Evolutionary conservation across 1,139 yeast genomes (phyloP).

Genomic region (Kluyveromyces marxianus): DNA sequence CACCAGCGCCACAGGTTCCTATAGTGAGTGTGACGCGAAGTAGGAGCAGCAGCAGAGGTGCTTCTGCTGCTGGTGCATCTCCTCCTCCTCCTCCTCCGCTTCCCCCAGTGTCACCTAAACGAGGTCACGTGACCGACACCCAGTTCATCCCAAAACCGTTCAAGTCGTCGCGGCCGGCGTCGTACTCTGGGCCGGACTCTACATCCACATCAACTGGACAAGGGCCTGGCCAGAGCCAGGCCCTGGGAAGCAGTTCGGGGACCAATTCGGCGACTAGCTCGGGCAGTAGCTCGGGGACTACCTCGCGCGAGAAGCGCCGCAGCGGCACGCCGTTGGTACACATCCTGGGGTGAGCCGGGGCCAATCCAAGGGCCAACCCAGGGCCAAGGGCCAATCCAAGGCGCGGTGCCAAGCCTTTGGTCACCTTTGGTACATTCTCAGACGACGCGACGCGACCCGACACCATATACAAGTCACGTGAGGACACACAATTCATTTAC

Average conservation of each 20-base stretch:
- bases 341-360: neutral
- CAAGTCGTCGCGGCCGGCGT: slow-evolving; percentile 3
- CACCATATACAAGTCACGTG: too few relatives aligned
- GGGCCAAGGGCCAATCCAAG: too few relatives aligned
- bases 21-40: too few relatives aligned
- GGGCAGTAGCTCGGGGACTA: neutral
- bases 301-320: slow-evolving; percentile 8
- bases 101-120: neutral
- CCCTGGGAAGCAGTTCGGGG: slow-evolving; percentile 11
- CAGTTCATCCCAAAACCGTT: slow-evolving; percentile 20
- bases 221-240: too few relatives aligned
- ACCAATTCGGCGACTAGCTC: slow-evolving; percentile 8
- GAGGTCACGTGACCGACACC: neutral
- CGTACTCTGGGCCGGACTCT: too few relatives aligned
- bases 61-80: too few relatives aligned
- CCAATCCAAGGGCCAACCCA: neutral
- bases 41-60: too few relatives aligned
- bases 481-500: too few relatives aligned
- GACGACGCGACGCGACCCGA: too few relatives aligned
- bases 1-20: neutral
- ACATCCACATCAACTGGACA: too few relatives aligned
- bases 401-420: too few relatives aligned
- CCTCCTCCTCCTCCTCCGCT: neutral
- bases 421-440: too few relatives aligned
- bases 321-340: slow-evolving; percentile 13